Base-by-base conservation (phyloP, 2,329 filamentous ascomycete genomes). In the Parastagonospora avenae region DNA sequence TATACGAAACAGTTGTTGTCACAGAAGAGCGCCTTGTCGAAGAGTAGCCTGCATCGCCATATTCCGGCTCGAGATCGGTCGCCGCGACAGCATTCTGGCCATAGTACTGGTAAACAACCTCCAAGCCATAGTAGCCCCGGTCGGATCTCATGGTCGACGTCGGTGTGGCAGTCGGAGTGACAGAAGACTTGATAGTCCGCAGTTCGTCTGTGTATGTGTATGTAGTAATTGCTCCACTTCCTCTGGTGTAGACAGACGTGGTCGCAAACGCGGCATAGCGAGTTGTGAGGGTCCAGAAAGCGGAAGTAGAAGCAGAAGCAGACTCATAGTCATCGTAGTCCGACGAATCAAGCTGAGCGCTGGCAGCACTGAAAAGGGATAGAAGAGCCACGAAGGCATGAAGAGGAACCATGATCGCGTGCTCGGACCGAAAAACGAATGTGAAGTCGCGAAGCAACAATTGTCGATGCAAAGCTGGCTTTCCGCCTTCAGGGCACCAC, bases 271-370 rank as follows among this genome's bases (percentile, higher is more conserved):
- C 60, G 24, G 55, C 50, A n/a, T 54, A 57, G 12, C 61, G 59
- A 3, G 55, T 38, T 5, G 66, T 68, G 16, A 54, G 55, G 2
- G 65, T 70, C 65, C 65, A 70, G 48, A 59, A 70, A 16, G 54
- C 51, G 4, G 55, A 52, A 24, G 42, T 31, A 8, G 42, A 43
- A n/a, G 45, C 7, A 14, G 31, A 16, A 2, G 40, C 15, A 9
- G 41, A 43, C 19, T 24, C 19, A 24, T 24, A 24, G 19, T 24
- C 19, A 24, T 24, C 19, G 19, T 24, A 24, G 5, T 24, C 19
- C 19, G 19, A 24, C 19, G 19, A 24, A 24, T 24, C 19, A 8
- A 51, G 49, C 29, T 63, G 60, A 24, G 59, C 56, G 12, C 40
- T 44, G 16, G 60, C 57, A 27, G 54, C 42, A 11, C 44, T 50